These are phyloP conservation scores for Datisca glomerata DNA, from an alignment of 306 rosid species.

Conservation along the genomic window DNA sequence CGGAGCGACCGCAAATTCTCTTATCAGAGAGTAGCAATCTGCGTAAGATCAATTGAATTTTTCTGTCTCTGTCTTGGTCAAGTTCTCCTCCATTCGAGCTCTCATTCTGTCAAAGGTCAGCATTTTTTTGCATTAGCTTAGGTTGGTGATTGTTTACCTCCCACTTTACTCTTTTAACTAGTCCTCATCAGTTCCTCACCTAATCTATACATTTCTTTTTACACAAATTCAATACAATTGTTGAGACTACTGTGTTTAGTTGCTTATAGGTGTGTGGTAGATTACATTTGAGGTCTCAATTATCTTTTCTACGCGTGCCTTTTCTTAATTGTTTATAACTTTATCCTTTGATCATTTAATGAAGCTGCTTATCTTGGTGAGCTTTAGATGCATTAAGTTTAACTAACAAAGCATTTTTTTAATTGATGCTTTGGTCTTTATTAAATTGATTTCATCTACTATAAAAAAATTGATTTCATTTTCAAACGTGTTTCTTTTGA, in stretches of 20 bases:
- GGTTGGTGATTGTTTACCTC: background rate
- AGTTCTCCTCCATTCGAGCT: background rate
- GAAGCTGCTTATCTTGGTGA: background rate
- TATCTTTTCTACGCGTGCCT: no score
- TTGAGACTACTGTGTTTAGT: background rate
- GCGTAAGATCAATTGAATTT: no score
- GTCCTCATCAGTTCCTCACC: slow-evolving; percentile 3
- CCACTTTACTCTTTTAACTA: background rate
- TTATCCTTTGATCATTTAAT: background rate
- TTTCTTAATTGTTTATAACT: background rate
- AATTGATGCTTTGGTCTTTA: no score
- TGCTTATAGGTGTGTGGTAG: background rate
- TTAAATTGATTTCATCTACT: no score
- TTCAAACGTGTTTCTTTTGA: no score
- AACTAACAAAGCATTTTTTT: no score
- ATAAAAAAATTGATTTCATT: no score
- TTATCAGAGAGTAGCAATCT: no score
- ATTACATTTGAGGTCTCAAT: background rate
- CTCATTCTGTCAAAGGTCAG: slow-evolving; percentile 1
- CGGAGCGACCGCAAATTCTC: no score
- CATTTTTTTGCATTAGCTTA: background rate
- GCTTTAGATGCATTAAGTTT: background rate
- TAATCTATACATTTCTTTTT: background rate
- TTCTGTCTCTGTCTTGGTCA: background rate
- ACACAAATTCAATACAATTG: background rate